Evolutionary conservation across 202 grass and related monocot species (phyloP), one percentile per base, ranked within the genome.

Genomic region (Bolboschoenoplectus hybrid): DNA sequence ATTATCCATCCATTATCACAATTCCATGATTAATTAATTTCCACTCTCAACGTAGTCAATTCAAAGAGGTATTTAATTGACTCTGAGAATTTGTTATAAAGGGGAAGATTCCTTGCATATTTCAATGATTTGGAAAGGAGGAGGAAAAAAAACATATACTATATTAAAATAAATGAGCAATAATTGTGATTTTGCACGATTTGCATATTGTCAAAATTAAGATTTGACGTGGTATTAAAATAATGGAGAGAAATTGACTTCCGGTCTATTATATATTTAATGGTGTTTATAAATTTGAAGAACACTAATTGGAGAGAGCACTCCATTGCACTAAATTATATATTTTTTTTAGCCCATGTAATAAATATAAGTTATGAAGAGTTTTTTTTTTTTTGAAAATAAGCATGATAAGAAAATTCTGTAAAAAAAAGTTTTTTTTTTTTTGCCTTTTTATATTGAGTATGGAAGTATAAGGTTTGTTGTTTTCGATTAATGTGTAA

Each of bases 41-140:
- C 72, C 52, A 32, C 47, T 9, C 20, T 32, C 10, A 75, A 75
- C 4, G 20, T 52, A 50, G 4, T 75, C 12, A 13, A 76, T 36
- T 53, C 72, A 53, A 76, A 34, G 47, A 67, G 20, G 69, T 4
- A 73, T 36, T 14, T 52, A 53, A 35, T 76, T 76, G 72, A 76
- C 47, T 53, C 11, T 53, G 35, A 74, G 4, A 52, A 51, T 74
- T 66, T 66, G 32, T 66, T 34, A 36, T 13, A 38, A 26, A 32
- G 9, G 32, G 63, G 34, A 66, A 66, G 34, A 64, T 34, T 6
- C 20, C 19, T 32, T 64, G 7, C 10, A 64, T 64, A 64, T 26
- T 34, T 34, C 20, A 64, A n/a, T 41, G 36, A 40, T 43, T 43
- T 39, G 36, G 13, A 19, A 19, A 20, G 43, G 66, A 6, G 16